These are phyloP conservation scores for Aspergillus arachidicola DNA, from an alignment of 2,329 filamentous ascomycete genomes.

Conservation along the genomic window DNA sequence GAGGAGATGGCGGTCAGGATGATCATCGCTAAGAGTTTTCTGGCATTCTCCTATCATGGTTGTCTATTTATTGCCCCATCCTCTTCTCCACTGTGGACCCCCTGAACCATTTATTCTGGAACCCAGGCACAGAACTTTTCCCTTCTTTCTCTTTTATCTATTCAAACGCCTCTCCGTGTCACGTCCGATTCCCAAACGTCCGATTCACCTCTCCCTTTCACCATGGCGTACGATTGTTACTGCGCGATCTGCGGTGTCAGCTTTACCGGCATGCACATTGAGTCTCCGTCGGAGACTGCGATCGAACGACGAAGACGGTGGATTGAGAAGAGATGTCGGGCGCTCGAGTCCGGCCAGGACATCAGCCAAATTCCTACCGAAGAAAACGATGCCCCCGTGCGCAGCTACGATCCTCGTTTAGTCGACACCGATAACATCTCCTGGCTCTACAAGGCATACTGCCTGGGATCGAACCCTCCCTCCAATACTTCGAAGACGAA, in stretches of 20 bases:
- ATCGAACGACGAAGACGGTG: conserved; percentile 21
- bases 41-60: not conserved
- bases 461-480: conserved; percentile 15
- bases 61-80: conserved; percentile 1
- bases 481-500: conserved; percentile 6
- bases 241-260: conserved; percentile 26
- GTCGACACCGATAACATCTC: conserved; percentile 19
- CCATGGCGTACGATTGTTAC: conserved; percentile 28
- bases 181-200: not conserved
- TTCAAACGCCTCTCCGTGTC: not conserved
- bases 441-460: conserved; percentile 25
- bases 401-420: conserved; percentile 25
- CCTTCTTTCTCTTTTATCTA: not conserved
- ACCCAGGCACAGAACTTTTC: conserved; percentile 1
- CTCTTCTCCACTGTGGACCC: conserved; percentile 1
- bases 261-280: conserved; percentile 25
- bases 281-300: conserved; percentile 19
- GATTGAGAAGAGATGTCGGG: conserved; percentile 21
- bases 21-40: conserved; percentile 4
- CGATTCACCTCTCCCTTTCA: not conserved
- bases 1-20: conserved; percentile 1
- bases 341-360: conserved; percentile 14
- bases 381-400: conserved; percentile 17
- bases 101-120: conserved; percentile 4
- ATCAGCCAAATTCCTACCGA: conserved; percentile 7